Base-by-base conservation (phyloP, 1,284 basidiomycete species). In the Exsudoporus floridanus region DNA sequence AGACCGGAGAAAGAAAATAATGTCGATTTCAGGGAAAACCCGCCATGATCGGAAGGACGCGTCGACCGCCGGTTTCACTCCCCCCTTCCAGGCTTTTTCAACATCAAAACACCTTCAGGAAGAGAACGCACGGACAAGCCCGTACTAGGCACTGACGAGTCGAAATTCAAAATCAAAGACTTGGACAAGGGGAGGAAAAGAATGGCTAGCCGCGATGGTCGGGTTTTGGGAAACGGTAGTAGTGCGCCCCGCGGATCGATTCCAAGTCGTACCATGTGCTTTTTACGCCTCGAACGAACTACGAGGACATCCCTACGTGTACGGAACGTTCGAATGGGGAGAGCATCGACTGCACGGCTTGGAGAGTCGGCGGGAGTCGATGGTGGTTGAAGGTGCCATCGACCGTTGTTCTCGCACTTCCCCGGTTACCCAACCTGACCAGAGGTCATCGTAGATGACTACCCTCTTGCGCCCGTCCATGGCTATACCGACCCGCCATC, bases 241-340 rank as follows among this genome's bases (percentile, higher is more conserved):
- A 50, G 43, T 36, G 19, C 34, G 14, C 49, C 44, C 49, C 49
- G 49, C 50, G 49, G 49, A 50, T 50, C 49, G 49, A 31, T 14
- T 23, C 14, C 50, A 50, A 31, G 4, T 28, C 23, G 35, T 28
- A 23, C 27, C 4, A 5, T 25, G 27, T 18, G 13, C 19, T 34
- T 14, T 52, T 42, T 18, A n/a, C 30, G 18, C 50, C 35, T 43
- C 50, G 49, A 50, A 27, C 28, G n/a, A 7, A 18, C 18, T 13
- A 10, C 5, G 12, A 7, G 23, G 38, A 21, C 21, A 28, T 23
- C 21, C 48, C 48, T 52, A 28, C 33, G 48, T 18, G 19, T 14
- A 43, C 35, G 39, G 25, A 14, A 25, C 5, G 35, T 50, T 31
- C 10, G 19, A 9, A 34, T 18, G 5, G 4, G n/a, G 27, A 18